These are phyloP conservation scores for Plasmodium gallinaceum DNA, from an alignment of 169 alveolate species.

Conservation along the genomic window DNA sequence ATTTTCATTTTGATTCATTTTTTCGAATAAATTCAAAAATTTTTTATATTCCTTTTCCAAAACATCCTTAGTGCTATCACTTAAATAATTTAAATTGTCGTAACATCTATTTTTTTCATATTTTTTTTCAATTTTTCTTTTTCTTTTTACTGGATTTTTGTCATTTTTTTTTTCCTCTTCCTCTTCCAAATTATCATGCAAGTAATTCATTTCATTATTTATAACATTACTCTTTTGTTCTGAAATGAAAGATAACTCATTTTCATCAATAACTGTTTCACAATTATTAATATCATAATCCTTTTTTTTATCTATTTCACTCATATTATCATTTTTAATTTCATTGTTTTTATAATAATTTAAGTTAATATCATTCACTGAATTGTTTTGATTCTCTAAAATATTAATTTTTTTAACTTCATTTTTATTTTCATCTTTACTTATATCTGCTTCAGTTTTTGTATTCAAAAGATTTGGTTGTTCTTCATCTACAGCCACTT, in stretches of 20 bases:
- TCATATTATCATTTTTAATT: background rate
- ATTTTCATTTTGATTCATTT: constrained; percentile 6
- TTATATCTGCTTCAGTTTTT: background rate
- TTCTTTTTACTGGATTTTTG: constrained; percentile 10
- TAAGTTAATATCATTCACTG: background rate
- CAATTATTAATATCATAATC: constrained; percentile 1
- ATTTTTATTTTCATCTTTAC: constrained; percentile 3
- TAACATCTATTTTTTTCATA: background rate
- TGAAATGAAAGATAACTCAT: background rate
- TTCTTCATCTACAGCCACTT: background rate
- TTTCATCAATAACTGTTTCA: constrained; percentile 31
- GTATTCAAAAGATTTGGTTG: background rate
- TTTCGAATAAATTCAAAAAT: constrained; percentile 28
- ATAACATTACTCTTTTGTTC: background rate
- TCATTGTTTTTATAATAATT: constrained; percentile 1
- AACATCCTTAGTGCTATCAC: constrained; percentile 49
- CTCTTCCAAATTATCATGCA: background rate
- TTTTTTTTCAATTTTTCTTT: constrained; percentile 12
- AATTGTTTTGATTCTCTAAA: background rate
- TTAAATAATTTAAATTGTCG: constrained; percentile 39
- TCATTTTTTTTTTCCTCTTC: constrained; percentile 12
- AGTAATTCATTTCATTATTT: constrained; percentile 7
- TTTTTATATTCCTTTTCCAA: constrained; percentile 57
- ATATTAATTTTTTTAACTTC: background rate
- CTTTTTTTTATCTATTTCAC: background rate